Evolutionary conservation across 805 yeast species (phyloP).

Genomic region (Metschnikowia kofuensis): DNA sequence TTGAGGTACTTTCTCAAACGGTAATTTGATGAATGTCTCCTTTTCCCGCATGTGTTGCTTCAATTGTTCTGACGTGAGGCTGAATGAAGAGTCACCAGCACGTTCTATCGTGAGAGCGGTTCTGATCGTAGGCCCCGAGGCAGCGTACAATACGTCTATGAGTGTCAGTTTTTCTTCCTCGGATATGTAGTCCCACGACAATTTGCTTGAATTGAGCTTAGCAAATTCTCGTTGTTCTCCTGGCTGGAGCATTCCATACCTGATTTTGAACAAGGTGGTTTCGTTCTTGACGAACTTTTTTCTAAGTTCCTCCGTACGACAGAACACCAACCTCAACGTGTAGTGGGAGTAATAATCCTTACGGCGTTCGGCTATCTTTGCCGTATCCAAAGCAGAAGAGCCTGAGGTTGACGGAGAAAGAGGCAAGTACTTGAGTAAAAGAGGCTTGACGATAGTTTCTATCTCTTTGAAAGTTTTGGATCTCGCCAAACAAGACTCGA

Average conservation of each 20-base stretch:
- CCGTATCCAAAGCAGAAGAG: slow-evolving; percentile 29
- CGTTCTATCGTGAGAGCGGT: slow-evolving; percentile 32
- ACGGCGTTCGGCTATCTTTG: slow-evolving; percentile 56
- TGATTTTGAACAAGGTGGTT: slow-evolving; percentile 63
- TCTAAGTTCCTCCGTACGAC: slow-evolving; percentile 81
- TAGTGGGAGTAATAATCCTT: slow-evolving; percentile 93
- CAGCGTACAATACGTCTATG: slow-evolving; percentile 49
- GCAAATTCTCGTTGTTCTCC: slow-evolving; percentile 72
- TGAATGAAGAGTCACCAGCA: slow-evolving; percentile 24
- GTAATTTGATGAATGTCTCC: slow-evolving; percentile 77
- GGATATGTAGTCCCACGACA: slow-evolving; percentile 69
- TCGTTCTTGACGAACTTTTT: slow-evolving; percentile 78
- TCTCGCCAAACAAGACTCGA: slow-evolving; percentile 71
- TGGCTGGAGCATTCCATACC: slow-evolving; percentile 63
- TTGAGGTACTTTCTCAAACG: slow-evolving; percentile 81
- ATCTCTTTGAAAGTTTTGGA: slow-evolving; percentile 63
- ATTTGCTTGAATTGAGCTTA: slow-evolving; percentile 46
- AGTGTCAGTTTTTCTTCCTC: slow-evolving; percentile 57
- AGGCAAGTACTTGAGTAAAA: slow-evolving; percentile 64
- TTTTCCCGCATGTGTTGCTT: slow-evolving; percentile 45
- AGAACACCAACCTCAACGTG: slow-evolving; percentile 83
- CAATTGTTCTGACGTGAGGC: slow-evolving; percentile 48
- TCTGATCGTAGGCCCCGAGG: slow-evolving; percentile 47
- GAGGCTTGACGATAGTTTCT: slow-evolving; percentile 61
- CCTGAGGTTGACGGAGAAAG: slow-evolving; percentile 36